phyloP scores from a whole-genome alignment of 2,329 filamentous ascomycete genomes.

The Periconia sp. region DNA sequence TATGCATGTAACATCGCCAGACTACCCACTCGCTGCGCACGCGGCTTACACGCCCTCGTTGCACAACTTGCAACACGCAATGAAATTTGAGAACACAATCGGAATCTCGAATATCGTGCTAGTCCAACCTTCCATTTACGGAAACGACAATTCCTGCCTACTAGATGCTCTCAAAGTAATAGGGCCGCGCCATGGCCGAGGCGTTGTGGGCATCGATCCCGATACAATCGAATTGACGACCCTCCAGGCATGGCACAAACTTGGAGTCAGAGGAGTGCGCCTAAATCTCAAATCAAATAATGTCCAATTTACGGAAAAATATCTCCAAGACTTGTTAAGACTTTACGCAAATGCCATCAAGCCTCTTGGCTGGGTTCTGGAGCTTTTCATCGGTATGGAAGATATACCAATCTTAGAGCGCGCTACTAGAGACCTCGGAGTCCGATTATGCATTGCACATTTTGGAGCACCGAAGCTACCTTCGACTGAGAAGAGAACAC shows the following conservation, averaged over 20 bases:
- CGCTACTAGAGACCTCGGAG: conserved; percentile 50
- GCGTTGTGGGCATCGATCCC: conserved; percentile 64
- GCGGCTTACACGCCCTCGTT: conserved; percentile 60
- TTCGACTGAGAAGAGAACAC: conserved; percentile 18
- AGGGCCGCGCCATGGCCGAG: conserved; percentile 58
- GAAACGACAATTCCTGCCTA: conserved; percentile 64
- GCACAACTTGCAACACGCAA: conserved; percentile 59
- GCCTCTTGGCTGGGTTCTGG: conserved; percentile 62
- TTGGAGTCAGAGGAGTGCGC: conserved; percentile 65
- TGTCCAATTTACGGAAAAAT: conserved; percentile 41
- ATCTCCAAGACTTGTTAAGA: conserved; percentile 52
- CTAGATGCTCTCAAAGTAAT: conserved; percentile 60
- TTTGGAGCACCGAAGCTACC: conserved; percentile 59
- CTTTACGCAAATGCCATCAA: conserved; percentile 59
- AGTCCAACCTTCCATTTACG: conserved; percentile 67
- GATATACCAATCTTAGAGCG: conserved; percentile 57
- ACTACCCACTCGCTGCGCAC: conserved; percentile 55
- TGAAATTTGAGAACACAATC: conserved; percentile 58
- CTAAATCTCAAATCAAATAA: conserved; percentile 64
- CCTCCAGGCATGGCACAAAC: conserved; percentile 60
- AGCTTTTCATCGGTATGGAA: conserved; percentile 63
- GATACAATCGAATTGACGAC: conserved; percentile 29
- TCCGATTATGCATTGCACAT: conserved; percentile 66
- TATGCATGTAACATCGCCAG: conserved; percentile 67
- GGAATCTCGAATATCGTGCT: conserved; percentile 64